Percentiles rank a stretch among this genome's conserved stretches.
These are phyloP conservation scores for Ceratocystis huliohia DNA, from an alignment of 2,329 filamentous ascomycete species.

Conservation along the genomic window DNA sequence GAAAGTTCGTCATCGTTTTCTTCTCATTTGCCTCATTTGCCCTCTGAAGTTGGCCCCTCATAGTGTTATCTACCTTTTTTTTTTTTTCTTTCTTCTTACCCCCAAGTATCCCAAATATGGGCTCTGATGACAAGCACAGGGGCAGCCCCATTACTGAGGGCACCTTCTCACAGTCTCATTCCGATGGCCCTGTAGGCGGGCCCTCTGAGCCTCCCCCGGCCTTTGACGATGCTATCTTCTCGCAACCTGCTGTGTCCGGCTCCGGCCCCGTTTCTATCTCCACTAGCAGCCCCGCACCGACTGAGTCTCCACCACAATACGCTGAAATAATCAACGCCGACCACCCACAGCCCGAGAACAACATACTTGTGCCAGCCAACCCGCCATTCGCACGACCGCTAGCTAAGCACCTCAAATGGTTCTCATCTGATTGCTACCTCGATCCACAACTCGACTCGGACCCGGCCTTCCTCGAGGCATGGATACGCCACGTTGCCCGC, in stretches of 20 bases:
- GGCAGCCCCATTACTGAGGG: neutral
- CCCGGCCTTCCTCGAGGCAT: conserved; percentile 32
- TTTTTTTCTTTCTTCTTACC: neutral
- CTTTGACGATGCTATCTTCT: conserved; percentile 3
- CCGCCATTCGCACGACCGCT: conserved; percentile 23
- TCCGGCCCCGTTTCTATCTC: neutral
- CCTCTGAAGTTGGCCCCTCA: neutral
- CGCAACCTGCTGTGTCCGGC: neutral
- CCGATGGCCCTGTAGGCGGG: neutral
- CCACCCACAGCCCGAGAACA: conserved; percentile 22
- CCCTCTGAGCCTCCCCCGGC: conserved; percentile 13
- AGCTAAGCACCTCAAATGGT: conserved; percentile 22
- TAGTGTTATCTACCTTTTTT: no score
- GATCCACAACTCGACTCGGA: conserved; percentile 36
- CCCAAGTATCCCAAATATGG: neutral
- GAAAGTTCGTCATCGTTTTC: neutral
- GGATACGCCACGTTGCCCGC: conserved; percentile 34
- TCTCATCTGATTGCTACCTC: conserved; percentile 30
- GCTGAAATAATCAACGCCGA: conserved; percentile 28
- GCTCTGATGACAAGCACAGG: neutral
- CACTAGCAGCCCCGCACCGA: neutral
- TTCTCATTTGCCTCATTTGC: neutral
- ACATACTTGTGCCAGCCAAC: conserved; percentile 23
- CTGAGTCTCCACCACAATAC: conserved; percentile 36
- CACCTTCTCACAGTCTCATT: neutral